Base-by-base conservation (phyloP, 208 protist species). In the Trypanosoma boissoni region DNA sequence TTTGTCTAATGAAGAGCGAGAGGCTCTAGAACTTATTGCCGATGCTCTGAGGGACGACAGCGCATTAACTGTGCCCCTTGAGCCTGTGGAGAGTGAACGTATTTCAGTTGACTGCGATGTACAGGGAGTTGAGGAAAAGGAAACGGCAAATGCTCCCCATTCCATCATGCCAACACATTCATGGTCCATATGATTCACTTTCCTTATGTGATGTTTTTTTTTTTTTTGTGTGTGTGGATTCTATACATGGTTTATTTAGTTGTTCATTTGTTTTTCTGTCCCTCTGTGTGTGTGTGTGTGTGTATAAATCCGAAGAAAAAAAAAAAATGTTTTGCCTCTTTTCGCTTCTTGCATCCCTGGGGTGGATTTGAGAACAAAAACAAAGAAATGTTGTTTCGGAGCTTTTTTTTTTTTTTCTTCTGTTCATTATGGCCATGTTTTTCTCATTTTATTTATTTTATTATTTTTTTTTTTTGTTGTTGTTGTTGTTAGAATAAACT, bases 1-100 rank as follows among this genome's bases (percentile, higher is more conserved):
- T 65, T 66, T 52, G 61, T 68, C 65, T 42, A 48, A n/a, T 55
- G 71, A 32, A 61, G 60, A 62, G 27, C 41, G 27, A 48, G 58
- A 29, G n/a, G 46, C 52, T 37, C 20, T 82, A 14, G 58, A 68
- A 24, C 45, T 51, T 2, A 70, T 50, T 29, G 71, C 18, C 32
- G 43, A n/a, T 36, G 72, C n/a, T 26, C 54, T 26, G 41, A 36
- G 16, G 62, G 48, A 55, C 37, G 58, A 49, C 64, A 74, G 3
- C 31, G 36, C 12, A 70, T 54, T 27, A 52, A 71, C 27, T 67
- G 72, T 39, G 60, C 63, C 39, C 64, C 55, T 39, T 39, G 34
- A 6, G 34, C 34, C 34, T 2, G 44, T 43, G 27, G 31, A 55
- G 10, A 73, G 34, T 39, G 34, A 12, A n/a, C n/a, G n/a, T n/a